A percentile compares a stretch with the other conserved stretches of the same genome.
phyloP scores from a whole-genome alignment of 495 filamentous ascomycete genomes.

The Xylaria grammica region DNA sequence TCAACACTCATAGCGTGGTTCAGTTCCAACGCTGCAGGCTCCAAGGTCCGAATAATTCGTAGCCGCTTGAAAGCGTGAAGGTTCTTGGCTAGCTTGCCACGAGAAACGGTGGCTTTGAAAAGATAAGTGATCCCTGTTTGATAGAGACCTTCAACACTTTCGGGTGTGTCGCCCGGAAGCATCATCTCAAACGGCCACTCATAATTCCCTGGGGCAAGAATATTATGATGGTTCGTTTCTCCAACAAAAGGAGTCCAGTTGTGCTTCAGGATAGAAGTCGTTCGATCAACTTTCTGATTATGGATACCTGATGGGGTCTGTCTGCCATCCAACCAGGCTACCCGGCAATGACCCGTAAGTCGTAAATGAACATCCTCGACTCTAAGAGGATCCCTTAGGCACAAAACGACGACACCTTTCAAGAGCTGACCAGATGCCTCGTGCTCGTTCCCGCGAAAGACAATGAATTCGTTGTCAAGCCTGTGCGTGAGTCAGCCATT shows the following conservation, averaged over 20 bases:
- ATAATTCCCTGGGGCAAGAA: slow-evolving; percentile 77
- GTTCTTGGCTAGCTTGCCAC: slow-evolving; percentile 81
- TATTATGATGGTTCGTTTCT: slow-evolving; percentile 56
- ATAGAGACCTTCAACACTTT: slow-evolving; percentile 86
- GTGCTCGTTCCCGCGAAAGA: slow-evolving; percentile 75
- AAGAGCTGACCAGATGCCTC: slow-evolving; percentile 78
- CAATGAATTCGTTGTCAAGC: slow-evolving; percentile 77
- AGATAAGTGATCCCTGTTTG: slow-evolving; percentile 85
- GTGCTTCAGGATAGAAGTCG: slow-evolving; percentile 48
- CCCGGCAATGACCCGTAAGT: slow-evolving; percentile 70
- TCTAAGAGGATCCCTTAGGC: slow-evolving; percentile 68
- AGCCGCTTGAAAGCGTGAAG: slow-evolving; percentile 78
- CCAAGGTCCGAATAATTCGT: slow-evolving; percentile 85
- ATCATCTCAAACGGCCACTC: slow-evolving; percentile 87
- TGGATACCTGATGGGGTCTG: slow-evolving; percentile 55
- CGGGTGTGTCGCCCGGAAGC: slow-evolving; percentile 75
- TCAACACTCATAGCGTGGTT: slow-evolving; percentile 90
- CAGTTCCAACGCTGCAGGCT: slow-evolving; percentile 79
- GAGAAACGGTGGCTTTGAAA: slow-evolving; percentile 83
- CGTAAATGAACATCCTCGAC: slow-evolving; percentile 75
- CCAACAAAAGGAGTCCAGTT: slow-evolving; percentile 57
- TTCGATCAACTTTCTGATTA: slow-evolving; percentile 53
- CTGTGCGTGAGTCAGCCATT: slow-evolving; percentile 48
- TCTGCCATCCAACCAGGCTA: slow-evolving; percentile 63
- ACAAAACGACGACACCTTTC: slow-evolving; percentile 76